Conservation (phyloP, 148 eudicot genomes). For the Fagopyrum tataricum region DNA sequence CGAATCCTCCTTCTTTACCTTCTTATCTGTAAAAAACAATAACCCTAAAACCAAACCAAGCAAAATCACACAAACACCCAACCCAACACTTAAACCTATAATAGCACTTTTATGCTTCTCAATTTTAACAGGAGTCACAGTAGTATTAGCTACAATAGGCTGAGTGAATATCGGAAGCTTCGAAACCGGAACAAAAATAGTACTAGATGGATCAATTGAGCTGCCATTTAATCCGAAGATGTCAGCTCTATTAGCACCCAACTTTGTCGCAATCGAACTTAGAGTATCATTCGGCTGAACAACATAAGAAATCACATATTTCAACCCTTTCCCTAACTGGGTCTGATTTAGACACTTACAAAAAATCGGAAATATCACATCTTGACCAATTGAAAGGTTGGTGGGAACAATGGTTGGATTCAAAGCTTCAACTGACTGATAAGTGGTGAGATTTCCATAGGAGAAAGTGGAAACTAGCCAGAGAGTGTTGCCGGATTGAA, state of each 20-base stretch:
- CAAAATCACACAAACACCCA: conserved; percentile 53
- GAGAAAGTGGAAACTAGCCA: conserved; percentile 31
- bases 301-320: conserved; percentile 61
- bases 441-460: conserved; percentile 67
- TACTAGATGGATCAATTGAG: conserved; percentile 20
- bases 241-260: conserved; percentile 28
- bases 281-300: conserved; percentile 53
- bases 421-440: conserved; percentile 50
- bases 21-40: conserved; percentile 32
- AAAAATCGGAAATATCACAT: conserved; percentile 51
- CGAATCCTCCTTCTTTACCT: conserved; percentile 24
- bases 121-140: neutral
- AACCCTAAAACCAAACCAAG: conserved; percentile 37
- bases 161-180: conserved; percentile 47
- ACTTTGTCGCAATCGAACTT: conserved; percentile 35
- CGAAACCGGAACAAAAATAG: conserved; percentile 68
- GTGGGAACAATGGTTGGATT: conserved; percentile 47
- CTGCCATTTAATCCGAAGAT: conserved; percentile 45
- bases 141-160: conserved; percentile 21
- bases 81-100: conserved; percentile 49
- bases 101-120: conserved; percentile 32
- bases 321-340: conserved; percentile 28
- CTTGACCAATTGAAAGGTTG: conserved; percentile 33
- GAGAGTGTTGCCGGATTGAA: conserved; percentile 43
- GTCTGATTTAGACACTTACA: conserved; percentile 60